Percentiles rank a stretch among this genome's conserved stretches.
Evolutionary conservation across 2,329 filamentous ascomycete genomes (phyloP).

Genomic region (Torrubiella hemipterigena): DNA sequence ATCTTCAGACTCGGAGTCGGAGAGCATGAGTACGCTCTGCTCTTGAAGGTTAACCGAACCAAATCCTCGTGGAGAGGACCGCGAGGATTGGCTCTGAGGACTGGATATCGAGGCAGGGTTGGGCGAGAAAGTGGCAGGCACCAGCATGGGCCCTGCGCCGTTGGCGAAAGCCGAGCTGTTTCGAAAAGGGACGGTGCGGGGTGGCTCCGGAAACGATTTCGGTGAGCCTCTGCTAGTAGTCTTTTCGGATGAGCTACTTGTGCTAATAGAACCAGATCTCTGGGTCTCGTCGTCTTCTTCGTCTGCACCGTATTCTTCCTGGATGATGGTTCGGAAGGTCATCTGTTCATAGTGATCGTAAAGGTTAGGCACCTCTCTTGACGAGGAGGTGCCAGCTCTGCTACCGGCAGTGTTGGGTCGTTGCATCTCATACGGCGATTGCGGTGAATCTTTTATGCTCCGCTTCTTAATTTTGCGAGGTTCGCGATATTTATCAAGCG

Average conservation of each 20-base stretch:
- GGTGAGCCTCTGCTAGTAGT: too few species aligned
- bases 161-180: too few species aligned
- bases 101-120: slow-evolving; percentile 24
- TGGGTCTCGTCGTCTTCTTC: slow-evolving; percentile 7
- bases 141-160: too few species aligned
- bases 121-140: too few species aligned
- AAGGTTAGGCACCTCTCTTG: slow-evolving; percentile 33
- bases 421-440: slow-evolving; percentile 10
- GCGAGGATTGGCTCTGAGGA: slow-evolving; percentile 41
- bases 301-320: slow-evolving; percentile 12
- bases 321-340: slow-evolving; percentile 32
- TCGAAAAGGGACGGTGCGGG: neutral
- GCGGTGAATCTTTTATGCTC: slow-evolving; percentile 23
- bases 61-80: slow-evolving; percentile 35
- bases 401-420: slow-evolving; percentile 15
- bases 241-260: too few species aligned
- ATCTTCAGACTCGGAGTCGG: slow-evolving; percentile 41
- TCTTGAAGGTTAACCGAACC: slow-evolving; percentile 37
- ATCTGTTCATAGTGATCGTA: slow-evolving; percentile 49
- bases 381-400: slow-evolving; percentile 12
- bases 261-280: too few species aligned
- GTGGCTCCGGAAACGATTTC: neutral
- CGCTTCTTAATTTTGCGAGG: slow-evolving; percentile 19
- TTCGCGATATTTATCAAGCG: slow-evolving; percentile 11
- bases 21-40: slow-evolving; percentile 43